Conservation (phyloP, 2,329 filamentous ascomycete genomes). For the Colletotrichum sp. region DNA sequence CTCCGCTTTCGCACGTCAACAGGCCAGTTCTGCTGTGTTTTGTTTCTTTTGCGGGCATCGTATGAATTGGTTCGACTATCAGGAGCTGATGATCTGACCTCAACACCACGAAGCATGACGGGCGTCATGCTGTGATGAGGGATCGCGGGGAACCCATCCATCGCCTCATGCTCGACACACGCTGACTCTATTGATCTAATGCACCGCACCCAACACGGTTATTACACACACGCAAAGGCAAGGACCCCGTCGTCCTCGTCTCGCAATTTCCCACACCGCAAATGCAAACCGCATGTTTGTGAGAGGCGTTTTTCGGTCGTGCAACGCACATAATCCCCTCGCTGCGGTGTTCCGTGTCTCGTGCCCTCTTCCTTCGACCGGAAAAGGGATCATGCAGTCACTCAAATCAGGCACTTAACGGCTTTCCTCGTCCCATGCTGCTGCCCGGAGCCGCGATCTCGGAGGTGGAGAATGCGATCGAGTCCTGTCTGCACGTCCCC, state of each 20-base stretch:
- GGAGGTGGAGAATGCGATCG: conserved; percentile 16
- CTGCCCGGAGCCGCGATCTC: conserved; percentile 17
- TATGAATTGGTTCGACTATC: conserved; percentile 6
- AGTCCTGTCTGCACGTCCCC: conserved; percentile 10
- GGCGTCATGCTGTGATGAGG: background rate
- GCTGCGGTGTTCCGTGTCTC: background rate
- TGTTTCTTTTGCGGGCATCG: conserved; percentile 18
- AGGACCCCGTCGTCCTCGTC: background rate
- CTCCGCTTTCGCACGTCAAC: conserved; percentile 18
- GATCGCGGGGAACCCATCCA: background rate
- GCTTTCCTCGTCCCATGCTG: background rate
- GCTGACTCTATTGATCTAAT: background rate
- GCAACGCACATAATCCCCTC: conserved; percentile 3
- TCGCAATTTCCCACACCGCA: conserved; percentile 11
- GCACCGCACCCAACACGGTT: background rate
- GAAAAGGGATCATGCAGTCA: background rate
- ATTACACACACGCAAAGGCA: background rate
- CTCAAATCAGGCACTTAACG: background rate
- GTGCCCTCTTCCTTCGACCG: background rate
- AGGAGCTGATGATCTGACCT: conserved; percentile 14
- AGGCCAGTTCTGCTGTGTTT: background rate
- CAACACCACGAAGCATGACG: background rate
- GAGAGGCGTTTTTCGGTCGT: background rate
- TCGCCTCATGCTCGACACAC: background rate
- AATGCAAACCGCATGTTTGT: conserved; percentile 7